These are phyloP conservation scores for Sporothrix brasiliensis DNA, from an alignment of 2,329 filamentous ascomycete species.

Conservation along the genomic window DNA sequence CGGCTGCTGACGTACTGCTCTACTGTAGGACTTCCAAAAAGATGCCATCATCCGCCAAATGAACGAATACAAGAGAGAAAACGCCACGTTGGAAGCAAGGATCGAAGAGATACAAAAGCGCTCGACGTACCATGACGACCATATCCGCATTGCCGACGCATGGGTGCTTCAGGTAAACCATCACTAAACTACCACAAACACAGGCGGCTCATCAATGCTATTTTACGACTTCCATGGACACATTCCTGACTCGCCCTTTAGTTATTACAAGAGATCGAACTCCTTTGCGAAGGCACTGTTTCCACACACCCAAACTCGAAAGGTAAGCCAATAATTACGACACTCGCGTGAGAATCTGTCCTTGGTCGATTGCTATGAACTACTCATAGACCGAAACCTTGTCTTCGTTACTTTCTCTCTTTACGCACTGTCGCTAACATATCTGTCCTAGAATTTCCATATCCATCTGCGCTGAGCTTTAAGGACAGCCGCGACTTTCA, in stretches of 20 bases:
- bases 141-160: constrained; percentile 83
- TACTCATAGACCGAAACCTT: too few species aligned
- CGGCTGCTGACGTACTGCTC: constrained; percentile 42
- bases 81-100: constrained; percentile 76
- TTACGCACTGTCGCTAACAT: not conserved
- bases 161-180: constrained; percentile 85
- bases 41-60: constrained; percentile 97
- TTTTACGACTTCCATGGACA: not conserved
- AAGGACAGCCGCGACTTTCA: constrained; percentile 73
- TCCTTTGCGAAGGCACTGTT: constrained; percentile 57
- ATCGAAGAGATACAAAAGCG: constrained; percentile 79
- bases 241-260: constrained; percentile 39
- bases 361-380: too few species aligned
- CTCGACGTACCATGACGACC: constrained; percentile 84
- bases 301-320: constrained; percentile 49
- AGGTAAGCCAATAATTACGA: constrained; percentile 41
- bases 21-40: constrained; percentile 79
- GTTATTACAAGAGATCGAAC: constrained; percentile 66
- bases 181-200: not conserved
- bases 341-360: too few species aligned
- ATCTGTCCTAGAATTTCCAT: constrained; percentile 52
- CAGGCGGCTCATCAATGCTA: not conserved
- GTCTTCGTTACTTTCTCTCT: not conserved
- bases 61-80: constrained; percentile 95
- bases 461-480: constrained; percentile 62